Conservation (phyloP, 2,329 filamentous ascomycete genomes). For the Verticillium zaregamsianum region DNA sequence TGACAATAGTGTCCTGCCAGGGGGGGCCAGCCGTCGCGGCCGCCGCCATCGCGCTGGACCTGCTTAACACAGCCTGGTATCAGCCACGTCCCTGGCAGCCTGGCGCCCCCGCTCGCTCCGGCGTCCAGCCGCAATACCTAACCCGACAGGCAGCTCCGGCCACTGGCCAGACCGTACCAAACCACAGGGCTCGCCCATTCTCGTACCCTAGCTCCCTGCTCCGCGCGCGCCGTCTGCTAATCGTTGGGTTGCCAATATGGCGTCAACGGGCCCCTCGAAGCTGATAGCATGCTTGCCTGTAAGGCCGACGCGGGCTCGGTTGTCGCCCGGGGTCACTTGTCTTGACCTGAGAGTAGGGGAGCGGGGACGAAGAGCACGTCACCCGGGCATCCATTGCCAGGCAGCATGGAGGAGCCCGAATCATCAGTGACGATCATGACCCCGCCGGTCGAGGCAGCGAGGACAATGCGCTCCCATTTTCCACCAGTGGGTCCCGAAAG, state of each 20-base stretch:
- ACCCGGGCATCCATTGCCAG: neutral
- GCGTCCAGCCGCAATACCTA: neutral
- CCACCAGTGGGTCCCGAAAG: neutral
- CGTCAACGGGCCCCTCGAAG: neutral
- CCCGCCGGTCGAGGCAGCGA: neutral
- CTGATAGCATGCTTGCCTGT: neutral
- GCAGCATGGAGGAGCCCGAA: neutral
- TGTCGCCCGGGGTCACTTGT: neutral
- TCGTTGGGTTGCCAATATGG: neutral
- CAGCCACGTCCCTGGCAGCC: neutral
- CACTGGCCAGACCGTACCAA: neutral
- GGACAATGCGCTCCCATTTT: neutral
- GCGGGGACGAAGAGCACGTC: neutral
- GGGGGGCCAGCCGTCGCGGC: neutral
- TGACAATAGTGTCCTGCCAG: neutral
- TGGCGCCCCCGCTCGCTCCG: neutral
- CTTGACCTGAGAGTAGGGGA: neutral
- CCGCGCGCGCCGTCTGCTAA: neutral
- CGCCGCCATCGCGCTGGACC: neutral
- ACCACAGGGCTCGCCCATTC: neutral
- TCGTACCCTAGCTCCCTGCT: neutral
- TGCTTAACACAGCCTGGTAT: neutral
- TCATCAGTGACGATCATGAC: neutral
- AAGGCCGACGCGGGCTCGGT: neutral
- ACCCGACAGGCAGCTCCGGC: neutral